Base-by-base conservation (phyloP, 1,284 basidiomycete genomes). In the Trametes sp. region DNA sequence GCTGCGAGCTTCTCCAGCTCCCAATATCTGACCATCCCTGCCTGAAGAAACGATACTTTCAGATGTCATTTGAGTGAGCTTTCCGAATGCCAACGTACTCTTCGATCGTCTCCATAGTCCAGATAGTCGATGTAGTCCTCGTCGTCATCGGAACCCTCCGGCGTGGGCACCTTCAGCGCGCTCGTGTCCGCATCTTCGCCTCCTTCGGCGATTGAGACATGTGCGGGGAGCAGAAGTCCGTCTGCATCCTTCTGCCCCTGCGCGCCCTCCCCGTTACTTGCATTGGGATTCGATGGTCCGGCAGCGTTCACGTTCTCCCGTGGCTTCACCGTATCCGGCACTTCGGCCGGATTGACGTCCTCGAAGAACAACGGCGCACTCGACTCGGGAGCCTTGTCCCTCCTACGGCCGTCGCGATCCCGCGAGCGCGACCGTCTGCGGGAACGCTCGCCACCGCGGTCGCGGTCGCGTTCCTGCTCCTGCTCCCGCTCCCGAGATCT, bases 41-140 rank as follows among this genome's bases (percentile, higher is more conserved):
- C 68, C 68, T 70, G 31, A 62, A 33, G 57, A 19, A 62, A 35
- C 57, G 19, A 5, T 24, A 19, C 52, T 16, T 5, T 41, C 19
- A 55, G 65, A n/a, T 33, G 61, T 36, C 24, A 49, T 64, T 23
- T 49, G 19, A 36, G 45, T 50, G 41, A 28, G 51, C 3, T 26
- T 45, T 44, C 44, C 48, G 4, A 35, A 48, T 14, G 24, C 33
- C 23, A 14, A 69, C 81, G 35, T 61, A 89, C 89, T 76, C 82
- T 84, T 26, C 80, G 77, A 68, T 87, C 86, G 61, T 89, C 89
- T 63, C 73, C 75, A 42, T 87, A 89, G 69, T 92, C 89, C 41
- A 93, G 77, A 70, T 89, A 91, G 59, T 92, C 85, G 64, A 93
- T 92, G 67, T 84, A 89, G 66, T 84, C 83, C 11, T 87, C 85